phyloP scores from a whole-genome alignment of 1,139 yeast genomes.

The Taphrina confusa region DNA sequence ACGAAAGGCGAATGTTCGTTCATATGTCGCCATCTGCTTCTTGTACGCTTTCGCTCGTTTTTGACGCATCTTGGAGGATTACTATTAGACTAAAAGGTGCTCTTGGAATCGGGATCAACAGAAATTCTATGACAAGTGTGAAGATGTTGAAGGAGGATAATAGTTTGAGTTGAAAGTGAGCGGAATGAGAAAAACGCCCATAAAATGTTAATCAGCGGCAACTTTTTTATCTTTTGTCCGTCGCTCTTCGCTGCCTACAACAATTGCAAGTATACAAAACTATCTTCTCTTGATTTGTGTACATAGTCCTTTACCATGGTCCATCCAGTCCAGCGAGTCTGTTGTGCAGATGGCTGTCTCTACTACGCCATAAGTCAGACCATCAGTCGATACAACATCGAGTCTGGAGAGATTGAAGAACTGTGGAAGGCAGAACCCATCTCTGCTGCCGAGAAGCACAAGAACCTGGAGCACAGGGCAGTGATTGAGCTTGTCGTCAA shows the following conservation, averaged over 20 bases:
- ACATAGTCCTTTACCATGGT: neutral
- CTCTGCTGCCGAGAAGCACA: conserved; percentile 16
- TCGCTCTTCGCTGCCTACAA: neutral
- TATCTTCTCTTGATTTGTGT: neutral
- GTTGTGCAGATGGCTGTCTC: conserved; percentile 16
- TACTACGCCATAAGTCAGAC: conserved; percentile 22
- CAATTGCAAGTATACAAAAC: neutral
- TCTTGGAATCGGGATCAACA: too few relatives aligned
- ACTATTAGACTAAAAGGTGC: too few relatives aligned
- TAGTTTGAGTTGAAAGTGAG: too few relatives aligned
- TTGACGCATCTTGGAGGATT: conserved; percentile 87
- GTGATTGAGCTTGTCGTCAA: conserved; percentile 13
- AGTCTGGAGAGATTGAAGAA: neutral
- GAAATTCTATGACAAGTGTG: too few relatives aligned
- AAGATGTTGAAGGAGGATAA: too few relatives aligned
- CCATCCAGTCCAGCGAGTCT: conserved; percentile 22
- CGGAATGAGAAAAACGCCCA: neutral
- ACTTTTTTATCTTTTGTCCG: neutral
- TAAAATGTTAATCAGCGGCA: too few relatives aligned
- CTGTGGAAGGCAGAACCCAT: conserved; percentile 15
- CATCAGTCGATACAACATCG: neutral
- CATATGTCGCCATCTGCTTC: conserved; percentile 83
- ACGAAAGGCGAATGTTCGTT: conserved; percentile 84
- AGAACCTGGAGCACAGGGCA: conserved; percentile 14
- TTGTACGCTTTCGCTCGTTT: conserved; percentile 92